Evolutionary conservation across 2,329 filamentous ascomycete genomes (phyloP).

Genomic region (Mycocentrospora acerina): DNA sequence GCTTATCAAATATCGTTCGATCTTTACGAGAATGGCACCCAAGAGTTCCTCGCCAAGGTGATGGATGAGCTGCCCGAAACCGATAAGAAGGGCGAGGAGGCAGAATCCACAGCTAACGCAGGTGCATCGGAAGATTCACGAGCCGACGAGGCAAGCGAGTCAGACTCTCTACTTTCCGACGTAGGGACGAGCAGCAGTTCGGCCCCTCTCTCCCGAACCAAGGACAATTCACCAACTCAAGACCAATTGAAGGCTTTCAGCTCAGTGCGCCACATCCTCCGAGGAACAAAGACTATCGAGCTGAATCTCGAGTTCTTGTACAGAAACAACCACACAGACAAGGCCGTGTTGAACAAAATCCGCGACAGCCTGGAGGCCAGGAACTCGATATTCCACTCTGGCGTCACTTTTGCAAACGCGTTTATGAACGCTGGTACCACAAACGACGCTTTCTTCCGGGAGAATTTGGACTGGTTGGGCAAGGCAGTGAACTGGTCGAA

Average conservation of each 20-base stretch:
- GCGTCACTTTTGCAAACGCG: constrained; percentile 94
- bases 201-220: constrained; percentile 47
- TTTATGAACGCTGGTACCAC: constrained; percentile 99
- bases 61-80: constrained; percentile 69
- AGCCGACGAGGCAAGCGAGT: constrained; percentile 56
- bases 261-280: constrained; percentile 65
- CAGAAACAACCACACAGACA: constrained; percentile 90
- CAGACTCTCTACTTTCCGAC: constrained; percentile 60
- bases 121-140: constrained; percentile 35
- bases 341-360: constrained; percentile 91
- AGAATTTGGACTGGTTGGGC: constrained; percentile 95
- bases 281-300: constrained; percentile 90
- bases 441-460: constrained; percentile 96
- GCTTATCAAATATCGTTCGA: constrained; percentile 99
- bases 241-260: constrained; percentile 58
- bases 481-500: constrained; percentile 99
- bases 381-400: constrained; percentile 98
- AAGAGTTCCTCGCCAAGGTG: constrained; percentile 92
- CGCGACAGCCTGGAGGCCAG: constrained; percentile 92
- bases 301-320: constrained; percentile 96
- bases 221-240: constrained; percentile 47
- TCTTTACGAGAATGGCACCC: constrained; percentile 96
- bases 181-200: constrained; percentile 56
- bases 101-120: constrained; percentile 41
- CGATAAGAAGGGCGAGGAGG: constrained; percentile 53